These are phyloP conservation scores for Hippophae tibetana DNA, from an alignment of 306 rosid genomes.

Conservation along the genomic window DNA sequence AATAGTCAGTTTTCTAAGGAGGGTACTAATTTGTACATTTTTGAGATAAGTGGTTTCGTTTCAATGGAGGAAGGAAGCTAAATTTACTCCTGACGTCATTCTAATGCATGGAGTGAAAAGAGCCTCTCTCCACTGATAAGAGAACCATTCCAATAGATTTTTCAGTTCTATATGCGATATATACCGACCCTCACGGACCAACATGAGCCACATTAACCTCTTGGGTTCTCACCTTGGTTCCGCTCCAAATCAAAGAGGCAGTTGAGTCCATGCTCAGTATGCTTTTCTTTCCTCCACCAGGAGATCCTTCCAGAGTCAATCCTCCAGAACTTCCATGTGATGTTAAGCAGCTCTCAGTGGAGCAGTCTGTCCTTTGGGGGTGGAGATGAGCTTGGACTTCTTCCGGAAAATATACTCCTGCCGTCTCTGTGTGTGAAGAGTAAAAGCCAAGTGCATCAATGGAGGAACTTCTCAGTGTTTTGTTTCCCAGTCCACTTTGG, in stretches of 20 bases:
- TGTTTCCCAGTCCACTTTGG: conserved; percentile 53
- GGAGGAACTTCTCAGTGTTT: conserved; percentile 43
- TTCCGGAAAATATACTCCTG: conserved; percentile 38
- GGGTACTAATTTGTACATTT: too few relatives aligned
- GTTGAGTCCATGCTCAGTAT: conserved; percentile 53
- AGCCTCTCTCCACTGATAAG: conserved; percentile 12
- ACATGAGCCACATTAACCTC: conserved; percentile 55
- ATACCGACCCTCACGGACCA: conserved; percentile 46
- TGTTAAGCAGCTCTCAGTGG: conserved; percentile 92
- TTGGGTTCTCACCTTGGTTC: conserved; percentile 62
- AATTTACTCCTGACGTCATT: conserved; percentile 16
- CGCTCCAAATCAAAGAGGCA: conserved; percentile 65
- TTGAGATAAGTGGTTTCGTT: too few relatives aligned
- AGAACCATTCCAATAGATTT: conserved; percentile 20
- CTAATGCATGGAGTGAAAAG: conserved; percentile 22
- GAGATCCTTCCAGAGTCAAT: conserved; percentile 62
- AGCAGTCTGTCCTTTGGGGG: conserved; percentile 74
- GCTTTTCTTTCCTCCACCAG: conserved; percentile 46
- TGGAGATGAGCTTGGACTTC: conserved; percentile 42
- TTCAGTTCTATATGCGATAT: conserved; percentile 54
- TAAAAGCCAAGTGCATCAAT: conserved; percentile 69
- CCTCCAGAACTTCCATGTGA: conserved; percentile 83
- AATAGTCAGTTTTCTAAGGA: too few relatives aligned
- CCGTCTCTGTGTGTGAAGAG: conserved; percentile 39
- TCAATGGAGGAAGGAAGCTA: conserved; percentile 4